phyloP scores from a whole-genome alignment of 805 yeast genomes.

The Yarrowia bubula region DNA sequence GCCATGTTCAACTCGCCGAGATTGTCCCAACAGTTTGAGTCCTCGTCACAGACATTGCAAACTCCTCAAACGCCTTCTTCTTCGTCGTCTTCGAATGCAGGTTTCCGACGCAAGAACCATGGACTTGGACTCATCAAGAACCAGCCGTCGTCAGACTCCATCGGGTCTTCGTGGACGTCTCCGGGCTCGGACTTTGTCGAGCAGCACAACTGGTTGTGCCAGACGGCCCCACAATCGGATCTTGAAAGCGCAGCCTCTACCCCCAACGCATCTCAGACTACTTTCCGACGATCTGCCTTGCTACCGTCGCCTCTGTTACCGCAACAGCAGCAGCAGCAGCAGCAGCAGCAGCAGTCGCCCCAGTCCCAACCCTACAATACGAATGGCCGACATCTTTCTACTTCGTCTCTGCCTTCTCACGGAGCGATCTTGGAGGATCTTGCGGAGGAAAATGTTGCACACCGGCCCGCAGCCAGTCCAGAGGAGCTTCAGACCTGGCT shows the following conservation, averaged over 20 bases:
- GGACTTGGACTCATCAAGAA: slow-evolving; percentile 25
- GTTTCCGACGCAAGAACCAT: neutral
- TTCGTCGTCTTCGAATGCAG: neutral
- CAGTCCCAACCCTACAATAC: neutral
- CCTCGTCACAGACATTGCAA: slow-evolving; percentile 3
- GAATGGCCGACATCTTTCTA: slow-evolving; percentile 6
- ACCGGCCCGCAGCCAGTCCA: neutral
- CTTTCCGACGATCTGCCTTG: slow-evolving; percentile 29
- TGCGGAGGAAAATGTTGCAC: slow-evolving; percentile 25
- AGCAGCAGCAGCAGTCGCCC: neutral
- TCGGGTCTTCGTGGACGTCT: slow-evolving; percentile 32
- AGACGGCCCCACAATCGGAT: slow-evolving; percentile 10
- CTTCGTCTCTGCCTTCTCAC: slow-evolving; percentile 19
- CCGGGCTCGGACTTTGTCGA: slow-evolving; percentile 34
- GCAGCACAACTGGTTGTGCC: slow-evolving; percentile 35
- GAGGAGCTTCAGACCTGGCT: slow-evolving; percentile 7
- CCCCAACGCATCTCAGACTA: neutral
- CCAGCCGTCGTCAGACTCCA: slow-evolving; percentile 32
- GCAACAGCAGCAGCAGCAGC: neutral
- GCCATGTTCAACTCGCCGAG: neutral
- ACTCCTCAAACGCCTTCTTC: slow-evolving; percentile 10
- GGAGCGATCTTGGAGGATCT: slow-evolving; percentile 28
- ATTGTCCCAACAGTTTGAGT: slow-evolving; percentile 13
- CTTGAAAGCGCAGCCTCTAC: slow-evolving; percentile 8
- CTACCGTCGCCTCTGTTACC: slow-evolving; percentile 30